phyloP scores from a whole-genome alignment of 306 rosid species.

The Astragalus membranaceus region DNA sequence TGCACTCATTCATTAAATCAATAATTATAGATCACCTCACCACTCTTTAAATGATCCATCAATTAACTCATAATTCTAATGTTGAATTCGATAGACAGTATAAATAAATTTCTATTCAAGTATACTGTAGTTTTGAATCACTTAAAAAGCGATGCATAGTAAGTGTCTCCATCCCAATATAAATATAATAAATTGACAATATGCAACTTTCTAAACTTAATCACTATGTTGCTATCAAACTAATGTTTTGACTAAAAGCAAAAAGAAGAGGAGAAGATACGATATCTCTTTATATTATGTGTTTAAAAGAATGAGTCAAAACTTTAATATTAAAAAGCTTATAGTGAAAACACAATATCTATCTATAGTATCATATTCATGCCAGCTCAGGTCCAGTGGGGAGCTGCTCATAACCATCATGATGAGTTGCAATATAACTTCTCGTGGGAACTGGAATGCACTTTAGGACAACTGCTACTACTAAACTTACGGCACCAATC shows the following conservation, averaged over 20 bases:
- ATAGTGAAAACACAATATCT: neutral
- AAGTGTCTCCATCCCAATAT: too few species aligned
- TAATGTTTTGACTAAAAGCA: neutral
- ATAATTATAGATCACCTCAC: too few species aligned
- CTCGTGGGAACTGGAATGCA: constrained; percentile 52
- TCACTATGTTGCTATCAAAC: neutral
- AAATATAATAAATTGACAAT: neutral
- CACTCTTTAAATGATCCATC: too few species aligned
- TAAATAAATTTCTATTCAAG: too few species aligned
- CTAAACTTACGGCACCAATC: constrained; percentile 62
- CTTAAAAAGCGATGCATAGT: too few species aligned
- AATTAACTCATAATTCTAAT: too few species aligned
- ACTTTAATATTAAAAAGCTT: neutral
- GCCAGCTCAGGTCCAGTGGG: constrained; percentile 72
- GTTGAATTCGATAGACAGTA: too few species aligned
- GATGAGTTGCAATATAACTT: neutral
- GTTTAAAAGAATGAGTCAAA: neutral
- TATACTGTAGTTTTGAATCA: too few species aligned
- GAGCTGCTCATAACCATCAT: constrained; percentile 58
- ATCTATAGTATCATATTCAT: constrained; percentile 11
- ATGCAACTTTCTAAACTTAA: neutral
- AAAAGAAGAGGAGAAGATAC: neutral
- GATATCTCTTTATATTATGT: neutral
- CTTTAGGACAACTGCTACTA: constrained; percentile 47
- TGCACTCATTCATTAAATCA: too few species aligned